Conservation (phyloP, 192 early-diverging fungal genomes). For the Coemansia aciculifera region DNA sequence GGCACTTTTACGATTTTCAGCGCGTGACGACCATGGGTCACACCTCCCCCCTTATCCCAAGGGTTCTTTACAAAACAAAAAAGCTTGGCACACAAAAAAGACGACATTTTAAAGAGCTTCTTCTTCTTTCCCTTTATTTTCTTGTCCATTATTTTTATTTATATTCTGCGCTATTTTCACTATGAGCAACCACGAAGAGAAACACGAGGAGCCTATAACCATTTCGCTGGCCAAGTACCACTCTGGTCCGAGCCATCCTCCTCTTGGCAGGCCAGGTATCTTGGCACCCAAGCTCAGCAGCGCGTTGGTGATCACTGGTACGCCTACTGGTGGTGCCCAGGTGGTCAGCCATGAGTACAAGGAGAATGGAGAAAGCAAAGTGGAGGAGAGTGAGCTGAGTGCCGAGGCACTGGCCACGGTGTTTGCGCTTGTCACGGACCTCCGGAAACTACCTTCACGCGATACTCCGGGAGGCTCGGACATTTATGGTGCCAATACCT, state of each 20-base stretch:
- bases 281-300: conserved; percentile 34
- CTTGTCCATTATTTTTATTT: background rate
- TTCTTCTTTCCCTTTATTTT: conserved; percentile 6
- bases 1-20: conserved; percentile 30
- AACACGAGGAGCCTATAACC: conserved; percentile 14
- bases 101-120: background rate
- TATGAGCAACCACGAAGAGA: conserved; percentile 8
- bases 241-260: conserved; percentile 8
- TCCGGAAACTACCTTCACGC: conserved; percentile 18
- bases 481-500: conserved; percentile 46
- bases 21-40: conserved; percentile 3
- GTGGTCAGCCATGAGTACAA: conserved; percentile 24
- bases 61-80: background rate
- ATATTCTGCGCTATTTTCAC: background rate
- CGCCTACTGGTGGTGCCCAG: conserved; percentile 17
- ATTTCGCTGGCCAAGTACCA: conserved; percentile 42
- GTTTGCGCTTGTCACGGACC: conserved; percentile 18
- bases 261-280: conserved; percentile 38
- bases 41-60: background rate
- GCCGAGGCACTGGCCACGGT: conserved; percentile 8
- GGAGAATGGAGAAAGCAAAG: conserved; percentile 21
- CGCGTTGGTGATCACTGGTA: conserved; percentile 26
- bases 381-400: conserved; percentile 18
- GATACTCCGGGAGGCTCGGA: conserved; percentile 21
- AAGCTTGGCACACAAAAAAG: background rate